Percentiles rank a stretch among this genome's conserved stretches.
Conservation (phyloP, 2,329 filamentous ascomycete species). For the Colletotrichum eleusines region DNA sequence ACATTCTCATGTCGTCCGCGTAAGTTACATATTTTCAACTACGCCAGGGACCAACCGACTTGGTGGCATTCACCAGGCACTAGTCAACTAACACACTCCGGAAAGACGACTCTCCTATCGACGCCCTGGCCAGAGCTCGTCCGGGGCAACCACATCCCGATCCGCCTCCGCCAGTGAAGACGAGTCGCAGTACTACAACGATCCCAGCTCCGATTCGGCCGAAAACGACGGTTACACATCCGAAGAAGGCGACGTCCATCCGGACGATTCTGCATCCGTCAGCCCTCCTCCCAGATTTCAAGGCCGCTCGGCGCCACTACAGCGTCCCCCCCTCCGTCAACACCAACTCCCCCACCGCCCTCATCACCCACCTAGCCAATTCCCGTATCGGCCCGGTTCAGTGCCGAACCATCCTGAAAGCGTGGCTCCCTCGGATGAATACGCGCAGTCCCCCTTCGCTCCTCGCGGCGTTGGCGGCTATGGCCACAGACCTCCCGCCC, state of each 20-base stretch:
- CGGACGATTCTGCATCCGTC: conserved; percentile 70
- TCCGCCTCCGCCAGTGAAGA: conserved; percentile 55
- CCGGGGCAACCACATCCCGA: conserved; percentile 45
- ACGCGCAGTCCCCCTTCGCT: conserved; percentile 55
- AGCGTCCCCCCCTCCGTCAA: conserved; percentile 8
- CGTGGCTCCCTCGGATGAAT: conserved; percentile 75
- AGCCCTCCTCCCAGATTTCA: conserved; percentile 51
- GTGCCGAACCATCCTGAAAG: conserved; percentile 69
- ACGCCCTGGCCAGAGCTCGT: conserved; percentile 44
- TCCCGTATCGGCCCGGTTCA: conserved; percentile 57
- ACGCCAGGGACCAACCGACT: conserved; percentile 39
- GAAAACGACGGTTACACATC: conserved; percentile 54
- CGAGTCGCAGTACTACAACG: conserved; percentile 49
- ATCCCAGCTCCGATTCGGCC: conserved; percentile 46
- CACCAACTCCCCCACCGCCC: conserved; percentile 19
- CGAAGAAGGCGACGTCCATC: conserved; percentile 61
- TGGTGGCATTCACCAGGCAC: conserved; percentile 41
- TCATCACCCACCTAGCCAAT: conserved; percentile 42
- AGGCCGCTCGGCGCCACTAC: conserved; percentile 14
- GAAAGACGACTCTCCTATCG: conserved; percentile 27
- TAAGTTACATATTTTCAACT: conserved; percentile 46
- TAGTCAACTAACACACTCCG: conserved; percentile 42
- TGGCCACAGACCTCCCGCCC: conserved; percentile 41
- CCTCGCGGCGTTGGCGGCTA: conserved; percentile 39
- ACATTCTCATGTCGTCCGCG: conserved; percentile 56